Evolutionary conservation across 1,284 basidiomycete genomes (phyloP).

Genomic region (Pascua sp.): DNA sequence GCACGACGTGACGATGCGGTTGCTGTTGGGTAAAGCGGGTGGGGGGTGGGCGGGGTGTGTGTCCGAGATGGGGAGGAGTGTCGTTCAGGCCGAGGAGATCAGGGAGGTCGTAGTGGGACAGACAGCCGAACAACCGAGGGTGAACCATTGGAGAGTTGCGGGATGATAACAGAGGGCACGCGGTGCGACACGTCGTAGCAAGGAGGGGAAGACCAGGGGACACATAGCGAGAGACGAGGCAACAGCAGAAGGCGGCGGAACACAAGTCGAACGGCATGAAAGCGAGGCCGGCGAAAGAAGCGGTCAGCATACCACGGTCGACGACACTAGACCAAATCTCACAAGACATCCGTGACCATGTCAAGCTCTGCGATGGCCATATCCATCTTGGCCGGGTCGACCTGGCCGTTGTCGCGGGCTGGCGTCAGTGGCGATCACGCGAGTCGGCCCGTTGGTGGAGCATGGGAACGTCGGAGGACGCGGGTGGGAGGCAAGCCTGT

Average conservation of each 20-base stretch:
- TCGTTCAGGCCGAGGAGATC: not conserved
- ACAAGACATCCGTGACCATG: slow-evolving; percentile 52
- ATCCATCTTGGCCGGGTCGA: slow-evolving; percentile 49
- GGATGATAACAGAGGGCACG: not conserved
- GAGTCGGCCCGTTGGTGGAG: not conserved
- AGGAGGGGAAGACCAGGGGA: not conserved
- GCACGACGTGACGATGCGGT: slow-evolving; percentile 50
- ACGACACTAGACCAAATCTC: slow-evolving; percentile 9
- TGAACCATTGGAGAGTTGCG: not conserved
- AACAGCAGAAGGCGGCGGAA: not conserved
- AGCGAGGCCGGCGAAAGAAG: not conserved
- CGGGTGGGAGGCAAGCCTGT: not conserved
- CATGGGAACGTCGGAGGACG: not conserved
- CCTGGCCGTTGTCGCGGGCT: slow-evolving; percentile 27
- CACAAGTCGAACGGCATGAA: no score
- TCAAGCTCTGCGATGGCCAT: slow-evolving; percentile 51
- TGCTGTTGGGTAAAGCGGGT: slow-evolving; percentile 26
- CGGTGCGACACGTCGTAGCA: not conserved
- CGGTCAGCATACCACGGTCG: not conserved
- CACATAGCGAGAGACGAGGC: not conserved
- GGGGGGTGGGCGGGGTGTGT: not conserved
- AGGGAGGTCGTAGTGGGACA: not conserved
- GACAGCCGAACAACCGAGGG: not conserved
- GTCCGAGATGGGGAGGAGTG: not conserved
- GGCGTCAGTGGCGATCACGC: slow-evolving; percentile 1